phyloP scores from a whole-genome alignment of 306 rosid species.

The Cicer judaicum region DNA sequence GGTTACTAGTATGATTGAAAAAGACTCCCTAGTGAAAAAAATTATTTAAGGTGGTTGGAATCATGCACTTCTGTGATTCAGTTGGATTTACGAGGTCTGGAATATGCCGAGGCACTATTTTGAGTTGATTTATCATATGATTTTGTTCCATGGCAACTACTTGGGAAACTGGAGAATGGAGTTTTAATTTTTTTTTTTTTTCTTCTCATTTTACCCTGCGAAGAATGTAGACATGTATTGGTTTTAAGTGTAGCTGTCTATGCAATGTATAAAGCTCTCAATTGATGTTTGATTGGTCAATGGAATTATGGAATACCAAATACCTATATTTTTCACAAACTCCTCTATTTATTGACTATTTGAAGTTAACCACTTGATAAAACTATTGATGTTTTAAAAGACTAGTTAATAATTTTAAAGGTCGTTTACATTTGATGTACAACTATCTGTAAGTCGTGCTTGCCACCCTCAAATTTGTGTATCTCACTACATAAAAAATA shows the following conservation, averaged over 20 bases:
- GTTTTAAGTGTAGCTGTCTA: constrained; percentile 44
- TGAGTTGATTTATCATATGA: constrained; percentile 46
- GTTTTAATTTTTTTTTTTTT: constrained; percentile 43
- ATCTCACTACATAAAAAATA: no score
- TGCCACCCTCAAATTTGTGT: no score
- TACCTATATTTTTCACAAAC: constrained; percentile 6
- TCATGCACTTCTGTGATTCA: constrained; percentile 38
- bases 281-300: constrained; percentile 45
- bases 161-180: constrained; percentile 40
- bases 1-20: constrained; percentile 59
- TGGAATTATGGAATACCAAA: constrained; percentile 4
- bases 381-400: no score
- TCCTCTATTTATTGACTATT: no score
- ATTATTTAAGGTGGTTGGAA: constrained; percentile 37
- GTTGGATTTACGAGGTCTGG: constrained; percentile 32
- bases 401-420: no score
- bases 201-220: constrained; percentile 33
- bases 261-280: constrained; percentile 59
- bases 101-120: constrained; percentile 32
- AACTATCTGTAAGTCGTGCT: no score
- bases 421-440: no score
- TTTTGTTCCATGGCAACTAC: constrained; percentile 43
- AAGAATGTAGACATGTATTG: constrained; percentile 48
- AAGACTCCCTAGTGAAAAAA: constrained; percentile 31
- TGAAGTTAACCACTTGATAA: no score